phyloP scores from a whole-genome alignment of 176 grass and related monocot species.

The Puccinellia tenuiflora region DNA sequence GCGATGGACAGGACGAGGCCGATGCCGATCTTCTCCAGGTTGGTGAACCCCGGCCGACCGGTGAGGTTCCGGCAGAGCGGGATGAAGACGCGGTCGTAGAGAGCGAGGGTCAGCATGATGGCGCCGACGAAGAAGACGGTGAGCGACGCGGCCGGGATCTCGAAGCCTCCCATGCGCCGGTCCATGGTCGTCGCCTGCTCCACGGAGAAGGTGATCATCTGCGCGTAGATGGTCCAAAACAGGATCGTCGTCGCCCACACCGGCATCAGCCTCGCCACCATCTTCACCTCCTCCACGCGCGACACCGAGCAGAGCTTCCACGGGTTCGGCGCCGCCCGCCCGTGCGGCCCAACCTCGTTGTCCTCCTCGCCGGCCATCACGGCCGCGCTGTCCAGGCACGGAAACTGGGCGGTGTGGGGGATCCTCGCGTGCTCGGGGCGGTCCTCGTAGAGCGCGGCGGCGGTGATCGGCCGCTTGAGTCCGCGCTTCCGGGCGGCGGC shows the following conservation, averaged over 20 bases:
- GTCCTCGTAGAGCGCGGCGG: background rate
- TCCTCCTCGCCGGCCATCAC: conserved; percentile 56
- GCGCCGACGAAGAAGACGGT: conserved; percentile 78
- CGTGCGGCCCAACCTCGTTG: conserved; percentile 23
- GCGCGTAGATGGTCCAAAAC: conserved; percentile 87
- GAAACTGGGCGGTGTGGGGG: conserved; percentile 52
- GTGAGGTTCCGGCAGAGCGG: conserved; percentile 50
- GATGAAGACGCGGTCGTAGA: conserved; percentile 69
- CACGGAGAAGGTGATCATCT: conserved; percentile 93
- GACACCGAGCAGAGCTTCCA: conserved; percentile 72
- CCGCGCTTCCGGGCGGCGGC: conserved; percentile 52
- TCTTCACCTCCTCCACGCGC: conserved; percentile 66
- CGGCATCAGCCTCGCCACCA: background rate
- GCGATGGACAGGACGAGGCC: conserved; percentile 51
- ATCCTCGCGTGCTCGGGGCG: conserved; percentile 23
- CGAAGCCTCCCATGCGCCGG: conserved; percentile 54
- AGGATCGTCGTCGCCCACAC: conserved; percentile 57
- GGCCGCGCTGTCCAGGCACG: conserved; percentile 65
- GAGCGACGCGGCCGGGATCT: conserved; percentile 72
- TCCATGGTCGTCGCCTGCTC: conserved; percentile 88
- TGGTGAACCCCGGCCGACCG: conserved; percentile 48
- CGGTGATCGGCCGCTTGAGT: background rate
- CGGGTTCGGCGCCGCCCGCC: conserved; percentile 32
- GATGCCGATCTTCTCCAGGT: conserved; percentile 68
- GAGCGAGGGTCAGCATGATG: conserved; percentile 68